These are phyloP conservation scores for Colletotrichum sidae DNA, from an alignment of 2,329 filamentous ascomycete species.

Conservation along the genomic window DNA sequence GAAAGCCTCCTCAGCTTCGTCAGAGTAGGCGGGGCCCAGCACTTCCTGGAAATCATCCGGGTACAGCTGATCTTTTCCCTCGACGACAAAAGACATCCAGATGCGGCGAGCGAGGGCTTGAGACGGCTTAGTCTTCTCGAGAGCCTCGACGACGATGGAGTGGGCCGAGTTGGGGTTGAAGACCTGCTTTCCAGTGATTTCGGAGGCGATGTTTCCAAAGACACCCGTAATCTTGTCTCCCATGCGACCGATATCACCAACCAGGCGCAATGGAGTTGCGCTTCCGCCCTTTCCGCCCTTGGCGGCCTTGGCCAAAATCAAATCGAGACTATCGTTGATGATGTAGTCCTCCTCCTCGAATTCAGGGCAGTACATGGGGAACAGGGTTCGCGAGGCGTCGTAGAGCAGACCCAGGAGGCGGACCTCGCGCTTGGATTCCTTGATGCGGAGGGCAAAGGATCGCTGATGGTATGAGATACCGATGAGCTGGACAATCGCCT, in stretches of 20 bases:
- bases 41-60: constrained; percentile 89
- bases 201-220: constrained; percentile 92
- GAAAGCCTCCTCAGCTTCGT: constrained; percentile 90
- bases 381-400: constrained; percentile 88
- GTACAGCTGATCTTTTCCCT: constrained; percentile 84
- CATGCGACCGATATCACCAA: constrained; percentile 81
- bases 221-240: constrained; percentile 94
- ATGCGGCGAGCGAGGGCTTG: constrained; percentile 94
- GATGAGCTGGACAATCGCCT: constrained; percentile 83
- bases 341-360: constrained; percentile 92
- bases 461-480: constrained; percentile 88
- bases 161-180: constrained; percentile 94
- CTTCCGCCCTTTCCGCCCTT: constrained; percentile 63
- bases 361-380: constrained; percentile 91
- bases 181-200: constrained; percentile 94
- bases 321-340: constrained; percentile 86
- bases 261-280: constrained; percentile 81
- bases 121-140: constrained; percentile 85
- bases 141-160: constrained; percentile 87
- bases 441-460: constrained; percentile 85
- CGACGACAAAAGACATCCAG: constrained; percentile 98
- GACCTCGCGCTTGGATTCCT: constrained; percentile 89
- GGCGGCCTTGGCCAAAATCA: constrained; percentile 65
- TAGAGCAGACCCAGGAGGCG: constrained; percentile 86
- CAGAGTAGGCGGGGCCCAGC: constrained; percentile 77